Evolutionary conservation across 179 eudicot genomes (phyloP).

Genomic region (Actinidia arguta): DNA sequence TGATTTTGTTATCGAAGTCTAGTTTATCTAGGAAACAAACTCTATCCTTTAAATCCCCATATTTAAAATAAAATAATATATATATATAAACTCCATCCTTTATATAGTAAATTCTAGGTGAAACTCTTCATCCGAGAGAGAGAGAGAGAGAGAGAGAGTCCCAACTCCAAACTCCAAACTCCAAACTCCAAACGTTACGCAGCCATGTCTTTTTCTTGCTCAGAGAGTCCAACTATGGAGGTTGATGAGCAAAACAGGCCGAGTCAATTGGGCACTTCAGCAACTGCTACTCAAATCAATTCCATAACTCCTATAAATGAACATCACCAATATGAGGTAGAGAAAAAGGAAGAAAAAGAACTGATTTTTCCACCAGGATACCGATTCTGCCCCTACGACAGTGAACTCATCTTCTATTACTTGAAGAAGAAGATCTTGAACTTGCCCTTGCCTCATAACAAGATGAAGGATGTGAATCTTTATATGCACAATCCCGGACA

Average conservation of each 20-base stretch:
- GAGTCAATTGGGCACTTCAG: too few relatives aligned
- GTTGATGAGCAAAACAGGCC: too few relatives aligned
- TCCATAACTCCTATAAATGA: neutral
- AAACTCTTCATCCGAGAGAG: neutral
- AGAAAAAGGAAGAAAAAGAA: neutral
- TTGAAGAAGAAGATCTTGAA: conserved; percentile 23
- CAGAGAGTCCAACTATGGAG: neutral
- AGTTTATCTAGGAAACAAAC: too few relatives aligned
- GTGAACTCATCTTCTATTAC: conserved; percentile 21
- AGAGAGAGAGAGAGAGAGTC: neutral
- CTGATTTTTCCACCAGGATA: conserved; percentile 15
- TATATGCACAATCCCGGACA: conserved; percentile 19
- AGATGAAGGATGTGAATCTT: conserved; percentile 15
- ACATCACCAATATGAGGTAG: too few relatives aligned
- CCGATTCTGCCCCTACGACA: conserved; percentile 19
- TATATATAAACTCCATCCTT: too few relatives aligned
- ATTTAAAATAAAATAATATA: too few relatives aligned
- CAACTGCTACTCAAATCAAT: neutral
- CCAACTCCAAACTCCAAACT: too few relatives aligned
- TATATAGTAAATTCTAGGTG: too few relatives aligned
- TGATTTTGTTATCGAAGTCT: too few relatives aligned
- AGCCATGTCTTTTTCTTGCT: neutral
- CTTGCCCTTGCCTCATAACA: conserved; percentile 3
- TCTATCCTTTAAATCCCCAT: too few relatives aligned
- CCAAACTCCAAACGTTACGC: neutral